Base-by-base conservation (phyloP, 1,139 yeast genomes). In the Magnusiomyces fungicola region DNA sequence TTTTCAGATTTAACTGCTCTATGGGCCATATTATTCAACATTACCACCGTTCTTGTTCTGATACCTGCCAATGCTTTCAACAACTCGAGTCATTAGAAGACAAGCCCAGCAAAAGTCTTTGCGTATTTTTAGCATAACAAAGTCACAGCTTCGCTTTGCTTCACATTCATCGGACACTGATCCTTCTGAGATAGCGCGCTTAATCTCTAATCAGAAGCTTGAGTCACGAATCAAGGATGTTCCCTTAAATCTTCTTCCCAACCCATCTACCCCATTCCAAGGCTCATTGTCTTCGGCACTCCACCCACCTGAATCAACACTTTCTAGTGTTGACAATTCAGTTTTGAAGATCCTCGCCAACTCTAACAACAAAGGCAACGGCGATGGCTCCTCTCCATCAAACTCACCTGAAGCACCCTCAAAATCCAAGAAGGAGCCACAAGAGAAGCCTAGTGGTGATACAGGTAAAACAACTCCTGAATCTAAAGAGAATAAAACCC, bases 391-490 rank as follows among this genome's bases (percentile, higher is more conserved):
- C 25, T 7, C 46, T 44, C 9, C 29, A 24, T 3, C 40, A 33
- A 10, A 23, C 3, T 25, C 48, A 43, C n/a, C 33, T 39, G 37
- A 42, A 37, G 25, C 50, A 5, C 46, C 50, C 3, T 4, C 47
- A 2, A 48, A 46, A 37, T 45, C 50, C 6, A 47, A 44, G 29
- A 47, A 21, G 5, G 48, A 48, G n/a, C 30, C 37, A 14, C 37
- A 48, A 29, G n/a, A n/a, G n/a, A n/a, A n/a, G n/a, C n/a, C n/a
- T n/a, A n/a, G n/a, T n/a, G n/a, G n/a, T n/a, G n/a, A n/a, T n/a
- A 41, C 34, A 22, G 42, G 37, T 37, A 45, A 46, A 18, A 40
- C 33, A 22, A 32, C 21, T n/a, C 24, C 48, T 27, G 42, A 5
- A n/a, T 27, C 37, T n/a, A 30, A 22, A 18, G 21, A 19, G 12